Conservation (phyloP, 768 basidiomycete species). For the Suillus occidentalis region DNA sequence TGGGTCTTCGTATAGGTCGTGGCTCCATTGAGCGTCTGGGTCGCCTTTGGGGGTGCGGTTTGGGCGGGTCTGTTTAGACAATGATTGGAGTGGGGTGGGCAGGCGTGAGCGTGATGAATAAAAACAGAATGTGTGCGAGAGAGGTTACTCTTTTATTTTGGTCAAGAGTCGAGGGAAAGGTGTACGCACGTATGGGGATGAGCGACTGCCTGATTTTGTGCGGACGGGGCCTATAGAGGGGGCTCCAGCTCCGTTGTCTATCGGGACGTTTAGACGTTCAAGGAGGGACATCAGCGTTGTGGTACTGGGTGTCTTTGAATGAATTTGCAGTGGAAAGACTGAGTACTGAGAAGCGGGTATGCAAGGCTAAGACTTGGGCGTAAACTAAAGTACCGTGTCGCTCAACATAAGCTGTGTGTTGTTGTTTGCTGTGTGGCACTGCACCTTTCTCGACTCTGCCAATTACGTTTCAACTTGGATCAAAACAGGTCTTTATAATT, state of each 20-base stretch:
- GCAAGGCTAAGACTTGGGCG: not conserved
- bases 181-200: conserved; percentile 36
- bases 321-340: not conserved
- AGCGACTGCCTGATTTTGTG: conserved; percentile 30
- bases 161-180: conserved; percentile 23
- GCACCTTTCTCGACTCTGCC: not conserved
- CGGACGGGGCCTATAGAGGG: conserved; percentile 26
- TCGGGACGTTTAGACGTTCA: conserved; percentile 28
- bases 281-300: conserved; percentile 27
- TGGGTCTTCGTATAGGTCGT: conserved; percentile 65
- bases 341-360: conserved; percentile 1
- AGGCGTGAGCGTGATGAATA: not conserved
- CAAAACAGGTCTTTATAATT: not conserved
- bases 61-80: conserved; percentile 33
- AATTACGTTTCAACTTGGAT: not conserved
- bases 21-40: conserved; percentile 65
- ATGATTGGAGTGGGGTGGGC: not conserved
- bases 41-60: conserved; percentile 64
- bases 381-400: not conserved
- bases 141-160: conserved; percentile 16
- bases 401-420: conserved; percentile 18
- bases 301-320: not conserved
- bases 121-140: not conserved
- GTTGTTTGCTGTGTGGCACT: conserved; percentile 31
- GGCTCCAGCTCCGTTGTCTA: conserved; percentile 16